Conservation (phyloP, 176 grass and related monocot species). For the Aegilops speltoides region DNA sequence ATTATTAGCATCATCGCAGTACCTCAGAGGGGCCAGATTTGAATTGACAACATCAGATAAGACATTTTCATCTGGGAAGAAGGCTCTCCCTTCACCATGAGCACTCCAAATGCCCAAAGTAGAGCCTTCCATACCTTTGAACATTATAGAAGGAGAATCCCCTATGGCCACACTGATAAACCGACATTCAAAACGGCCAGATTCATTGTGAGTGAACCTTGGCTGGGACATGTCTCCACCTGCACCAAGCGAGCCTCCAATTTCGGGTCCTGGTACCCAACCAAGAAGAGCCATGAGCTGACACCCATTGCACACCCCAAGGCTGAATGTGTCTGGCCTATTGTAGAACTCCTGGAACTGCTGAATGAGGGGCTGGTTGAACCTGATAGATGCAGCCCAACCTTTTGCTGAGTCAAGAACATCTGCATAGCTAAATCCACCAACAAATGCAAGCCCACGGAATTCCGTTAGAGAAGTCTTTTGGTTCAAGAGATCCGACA, state of each 20-base stretch:
- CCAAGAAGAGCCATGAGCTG: conserved; percentile 97
- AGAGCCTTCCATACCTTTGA: conserved; percentile 87
- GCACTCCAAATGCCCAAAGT: conserved; percentile 80
- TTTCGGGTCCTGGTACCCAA: conserved; percentile 74
- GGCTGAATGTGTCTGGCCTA: conserved; percentile 80
- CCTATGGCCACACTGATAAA: conserved; percentile 75
- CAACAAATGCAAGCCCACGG: conserved; percentile 82
- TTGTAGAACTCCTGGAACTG: conserved; percentile 86
- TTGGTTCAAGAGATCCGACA: conserved; percentile 61
- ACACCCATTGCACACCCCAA: conserved; percentile 94
- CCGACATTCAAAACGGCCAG: conserved; percentile 74
- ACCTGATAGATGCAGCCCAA: conserved; percentile 89
- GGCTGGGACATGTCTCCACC: conserved; percentile 79
- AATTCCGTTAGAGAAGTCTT: conserved; percentile 63
- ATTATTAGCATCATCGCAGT: conserved; percentile 71
- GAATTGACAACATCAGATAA: conserved; percentile 52
- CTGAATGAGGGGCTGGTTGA: conserved; percentile 71
- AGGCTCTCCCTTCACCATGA: conserved; percentile 81
- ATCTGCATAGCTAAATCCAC: conserved; percentile 93
- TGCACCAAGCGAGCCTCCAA: conserved; percentile 55
- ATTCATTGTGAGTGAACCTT: conserved; percentile 95
- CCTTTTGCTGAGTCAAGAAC: conserved; percentile 90
- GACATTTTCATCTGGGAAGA: conserved; percentile 66
- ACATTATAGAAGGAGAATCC: conserved; percentile 78
- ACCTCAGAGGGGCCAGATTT: conserved; percentile 68